Evolutionary conservation across 2,329 filamentous ascomycete genomes (phyloP), one percentile per base, ranked within the genome.

Genomic region (Fusarium heterosporum): DNA sequence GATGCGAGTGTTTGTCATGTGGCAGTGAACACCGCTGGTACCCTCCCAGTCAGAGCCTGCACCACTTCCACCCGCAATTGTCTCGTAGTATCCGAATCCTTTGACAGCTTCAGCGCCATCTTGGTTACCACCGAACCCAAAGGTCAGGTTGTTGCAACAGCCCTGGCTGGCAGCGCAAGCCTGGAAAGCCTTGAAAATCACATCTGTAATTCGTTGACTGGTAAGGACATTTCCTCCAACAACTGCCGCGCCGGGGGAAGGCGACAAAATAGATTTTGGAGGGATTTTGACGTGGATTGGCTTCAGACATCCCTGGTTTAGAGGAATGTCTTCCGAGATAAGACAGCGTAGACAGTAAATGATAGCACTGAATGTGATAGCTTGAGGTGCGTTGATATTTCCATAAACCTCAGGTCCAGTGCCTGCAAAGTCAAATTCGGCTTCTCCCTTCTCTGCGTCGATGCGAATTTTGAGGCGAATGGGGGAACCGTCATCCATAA

Each of bases 401-500:
- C 87, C 91, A 71, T 93, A 93, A 1, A 93, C 90, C 77, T 96
- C 91, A 0, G 90, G 88, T 0, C 92, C 92, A 0, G 92, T 96
- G 19, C 92, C 92, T 1, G 82, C 84, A 75, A 96, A 96, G 74
- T 96, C 91, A 70, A 96, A 96, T 2, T 91, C 82, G 0, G 92
- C 92, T 64, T 93, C 91, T 25, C 92, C 92, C 62, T 91, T 90
- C 1, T 89, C 84, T 0, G 86, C 85, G 69, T 95, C 87, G 60
- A 96, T 96, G 2, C 85, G 90, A 55, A 96, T 84, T 66, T 88
- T 90, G 4, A 96, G 83, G 39, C 84, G 82, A 70, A 96, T 95
- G 0, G 92, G 91, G 4, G 87, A 90, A 7, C 92, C 92, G 64
- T 96, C 92, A 72, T 96, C 92, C 92, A 96, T 95, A 77, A 89